A percentile compares a stretch with the other conserved stretches of the same genome.
Conservation (phyloP, 2,329 filamentous ascomycete genomes). For the Aspergillus eucalypticola region DNA sequence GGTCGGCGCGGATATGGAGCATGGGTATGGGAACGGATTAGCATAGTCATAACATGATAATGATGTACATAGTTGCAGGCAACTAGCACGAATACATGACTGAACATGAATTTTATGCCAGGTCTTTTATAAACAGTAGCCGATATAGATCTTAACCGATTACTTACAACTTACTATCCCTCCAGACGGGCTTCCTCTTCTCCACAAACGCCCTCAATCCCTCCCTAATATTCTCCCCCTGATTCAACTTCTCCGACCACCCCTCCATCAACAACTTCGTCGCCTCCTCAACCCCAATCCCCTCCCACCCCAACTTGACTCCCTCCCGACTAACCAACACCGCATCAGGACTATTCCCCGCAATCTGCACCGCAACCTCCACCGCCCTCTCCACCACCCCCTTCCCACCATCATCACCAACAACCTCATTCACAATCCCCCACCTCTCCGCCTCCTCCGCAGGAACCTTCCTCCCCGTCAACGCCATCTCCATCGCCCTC, state of each 20-base stretch:
- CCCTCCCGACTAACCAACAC: slow-evolving; percentile 74
- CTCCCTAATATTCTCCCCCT: slow-evolving; percentile 72
- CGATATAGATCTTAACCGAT: background rate
- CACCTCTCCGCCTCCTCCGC: slow-evolving; percentile 64
- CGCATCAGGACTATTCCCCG: slow-evolving; percentile 70
- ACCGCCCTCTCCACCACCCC: slow-evolving; percentile 50
- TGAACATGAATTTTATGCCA: background rate
- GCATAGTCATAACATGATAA: slow-evolving; percentile 23
- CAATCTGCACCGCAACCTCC: slow-evolving; percentile 61
- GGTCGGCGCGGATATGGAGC: slow-evolving; percentile 28
- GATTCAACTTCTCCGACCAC: slow-evolving; percentile 61
- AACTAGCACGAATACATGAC: slow-evolving; percentile 14
- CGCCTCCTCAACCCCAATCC: slow-evolving; percentile 62
- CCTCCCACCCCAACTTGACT: slow-evolving; percentile 71
- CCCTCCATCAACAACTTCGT: slow-evolving; percentile 60
- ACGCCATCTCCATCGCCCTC: slow-evolving; percentile 70
- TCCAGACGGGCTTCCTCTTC: slow-evolving; percentile 69
- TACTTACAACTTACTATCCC: slow-evolving; percentile 39
- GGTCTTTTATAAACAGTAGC: background rate
- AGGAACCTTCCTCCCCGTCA: slow-evolving; percentile 62
- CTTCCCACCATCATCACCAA: slow-evolving; percentile 15
- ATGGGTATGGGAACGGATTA: slow-evolving; percentile 20
- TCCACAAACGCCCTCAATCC: slow-evolving; percentile 75
- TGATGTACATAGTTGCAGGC: slow-evolving; percentile 22
- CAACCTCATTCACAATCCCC: slow-evolving; percentile 69